These are phyloP conservation scores for Ilyonectria robusta DNA, from an alignment of 2,329 filamentous ascomycete genomes.

Conservation along the genomic window DNA sequence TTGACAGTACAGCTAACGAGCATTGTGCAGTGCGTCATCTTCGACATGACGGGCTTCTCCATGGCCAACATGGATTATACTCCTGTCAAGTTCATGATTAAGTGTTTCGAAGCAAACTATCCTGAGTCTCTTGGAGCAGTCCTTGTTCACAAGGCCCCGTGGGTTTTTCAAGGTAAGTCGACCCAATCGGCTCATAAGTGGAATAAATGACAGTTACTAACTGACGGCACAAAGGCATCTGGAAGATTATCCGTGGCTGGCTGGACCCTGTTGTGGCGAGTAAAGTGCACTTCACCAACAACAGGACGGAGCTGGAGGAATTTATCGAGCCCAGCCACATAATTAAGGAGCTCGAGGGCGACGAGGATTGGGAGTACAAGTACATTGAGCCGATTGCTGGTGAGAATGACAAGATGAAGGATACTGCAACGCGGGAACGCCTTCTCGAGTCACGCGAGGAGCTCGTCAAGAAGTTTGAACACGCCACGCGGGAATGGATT, in stretches of 20 bases:
- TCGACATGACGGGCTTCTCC: conserved; percentile 95
- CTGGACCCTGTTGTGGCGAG: conserved; percentile 94
- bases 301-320: conserved; percentile 80
- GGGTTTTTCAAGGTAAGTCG: conserved; percentile 89
- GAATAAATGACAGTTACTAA: conserved; percentile 22
- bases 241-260: conserved; percentile 96
- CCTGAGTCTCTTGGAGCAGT: conserved; percentile 92
- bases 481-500: conserved; percentile 83
- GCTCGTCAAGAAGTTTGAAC: conserved; percentile 82
- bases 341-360: conserved; percentile 86
- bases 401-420: conserved; percentile 84
- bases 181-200: conserved; percentile 7
- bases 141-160: conserved; percentile 95
- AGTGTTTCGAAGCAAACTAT: conserved; percentile 99
- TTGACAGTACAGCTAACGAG: conserved; percentile 38
- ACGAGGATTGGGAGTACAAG: conserved; percentile 86
- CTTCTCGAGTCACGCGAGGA: conserved; percentile 74
- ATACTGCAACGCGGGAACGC: conserved; percentile 72
- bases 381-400: conserved; percentile 82
- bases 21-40: conserved; percentile 81
- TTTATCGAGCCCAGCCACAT: conserved; percentile 82
- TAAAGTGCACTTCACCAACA: conserved; percentile 95
- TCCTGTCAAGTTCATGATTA: conserved; percentile 99
- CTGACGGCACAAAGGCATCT: conserved; percentile 74
- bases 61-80: conserved; percentile 99